phyloP scores from a whole-genome alignment of 805 yeast genomes.

The Sporopachydermia lactativora region DNA sequence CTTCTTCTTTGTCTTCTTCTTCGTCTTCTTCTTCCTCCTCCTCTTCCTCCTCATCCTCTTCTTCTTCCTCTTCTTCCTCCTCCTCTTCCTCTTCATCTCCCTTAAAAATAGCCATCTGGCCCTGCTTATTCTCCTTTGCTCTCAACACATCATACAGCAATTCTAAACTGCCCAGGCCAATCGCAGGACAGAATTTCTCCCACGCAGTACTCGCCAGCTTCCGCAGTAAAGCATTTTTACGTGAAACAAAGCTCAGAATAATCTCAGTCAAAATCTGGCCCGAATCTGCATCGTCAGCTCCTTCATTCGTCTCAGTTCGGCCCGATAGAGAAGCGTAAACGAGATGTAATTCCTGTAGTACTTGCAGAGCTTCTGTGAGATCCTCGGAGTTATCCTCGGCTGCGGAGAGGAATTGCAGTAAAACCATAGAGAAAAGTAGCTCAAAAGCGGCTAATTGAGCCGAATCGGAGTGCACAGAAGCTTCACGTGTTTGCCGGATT shows the following conservation, averaged over 20 bases:
- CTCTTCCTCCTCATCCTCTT: constrained; percentile 22
- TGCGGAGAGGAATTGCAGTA: constrained; percentile 46
- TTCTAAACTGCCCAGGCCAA: constrained; percentile 30
- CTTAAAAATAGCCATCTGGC: constrained; percentile 64
- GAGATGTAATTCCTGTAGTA: constrained; percentile 55
- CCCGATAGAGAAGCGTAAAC: constrained; percentile 35
- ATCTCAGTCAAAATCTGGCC: constrained; percentile 42
- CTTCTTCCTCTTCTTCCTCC: constrained; percentile 31
- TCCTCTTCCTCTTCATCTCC: constrained; percentile 37
- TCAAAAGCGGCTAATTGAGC: constrained; percentile 54
- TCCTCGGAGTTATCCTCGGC: constrained; percentile 39
- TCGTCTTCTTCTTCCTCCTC: constrained; percentile 21
- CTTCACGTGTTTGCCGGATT: constrained; percentile 23
- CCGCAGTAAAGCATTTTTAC: constrained; percentile 42
- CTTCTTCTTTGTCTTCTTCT: constrained; percentile 22
- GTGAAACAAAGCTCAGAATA: constrained; percentile 39
- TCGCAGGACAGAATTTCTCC: constrained; percentile 37
- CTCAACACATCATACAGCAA: constrained; percentile 39
- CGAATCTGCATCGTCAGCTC: constrained; percentile 23
- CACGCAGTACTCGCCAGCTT: constrained; percentile 41
- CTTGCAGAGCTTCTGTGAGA: constrained; percentile 54
- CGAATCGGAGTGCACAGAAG: constrained; percentile 21
- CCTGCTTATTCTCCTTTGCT: constrained; percentile 68
- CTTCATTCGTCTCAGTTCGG: constrained; percentile 24
- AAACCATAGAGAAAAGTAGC: constrained; percentile 57